Conservation (phyloP, 208 protist species). For the Sergeia podlipaevii region DNA sequence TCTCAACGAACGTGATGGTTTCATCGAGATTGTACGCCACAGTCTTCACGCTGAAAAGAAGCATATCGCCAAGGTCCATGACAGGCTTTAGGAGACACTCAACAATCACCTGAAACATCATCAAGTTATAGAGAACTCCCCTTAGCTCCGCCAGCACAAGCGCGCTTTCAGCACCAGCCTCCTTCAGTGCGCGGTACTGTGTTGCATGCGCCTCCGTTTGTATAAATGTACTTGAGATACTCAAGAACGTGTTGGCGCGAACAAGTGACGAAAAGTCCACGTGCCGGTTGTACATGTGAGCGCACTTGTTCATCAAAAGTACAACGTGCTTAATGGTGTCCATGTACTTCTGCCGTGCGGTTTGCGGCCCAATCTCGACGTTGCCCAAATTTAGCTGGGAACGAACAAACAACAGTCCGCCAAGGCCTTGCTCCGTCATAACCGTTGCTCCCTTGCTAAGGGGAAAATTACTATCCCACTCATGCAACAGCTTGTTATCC, state of each 20-base stretch:
- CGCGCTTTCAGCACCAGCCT: neutral
- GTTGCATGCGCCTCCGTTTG: neutral
- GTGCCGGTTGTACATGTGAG: constrained; percentile 4
- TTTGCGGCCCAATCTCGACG: constrained; percentile 2
- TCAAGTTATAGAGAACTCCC: neutral
- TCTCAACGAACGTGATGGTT: neutral
- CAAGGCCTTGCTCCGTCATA: constrained; percentile 12
- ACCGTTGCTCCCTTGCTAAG: neutral
- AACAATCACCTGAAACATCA: constrained; percentile 9
- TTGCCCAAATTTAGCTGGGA: constrained; percentile 1
- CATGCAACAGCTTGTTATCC: neutral
- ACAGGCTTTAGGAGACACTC: constrained; percentile 3
- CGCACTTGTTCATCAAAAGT: neutral
- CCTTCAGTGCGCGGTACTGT: neutral
- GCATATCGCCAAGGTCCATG: neutral
- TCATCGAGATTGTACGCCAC: neutral
- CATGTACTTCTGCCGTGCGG: constrained; percentile 1
- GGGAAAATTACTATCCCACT: neutral
- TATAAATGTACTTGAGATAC: neutral
- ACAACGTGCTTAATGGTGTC: neutral
- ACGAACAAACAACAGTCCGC: neutral
- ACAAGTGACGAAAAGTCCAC: constrained; percentile 2
- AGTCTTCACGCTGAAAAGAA: neutral
- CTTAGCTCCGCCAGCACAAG: constrained; percentile 2
- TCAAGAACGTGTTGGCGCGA: neutral